Conservation (phyloP, 176 grass and related monocot genomes). For the Juncus inflexus region DNA sequence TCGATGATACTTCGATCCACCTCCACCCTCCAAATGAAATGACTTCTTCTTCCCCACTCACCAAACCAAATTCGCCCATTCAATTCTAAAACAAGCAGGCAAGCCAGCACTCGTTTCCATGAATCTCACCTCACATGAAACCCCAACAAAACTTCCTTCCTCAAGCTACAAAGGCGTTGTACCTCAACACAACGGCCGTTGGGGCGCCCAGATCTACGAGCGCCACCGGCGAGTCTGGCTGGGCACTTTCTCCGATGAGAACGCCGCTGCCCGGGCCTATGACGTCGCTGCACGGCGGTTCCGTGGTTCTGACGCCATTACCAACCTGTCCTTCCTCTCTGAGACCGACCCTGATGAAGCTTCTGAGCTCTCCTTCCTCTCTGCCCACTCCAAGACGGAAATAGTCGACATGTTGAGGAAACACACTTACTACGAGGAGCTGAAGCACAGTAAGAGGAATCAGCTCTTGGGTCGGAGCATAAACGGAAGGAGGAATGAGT, state of each 20-base stretch:
- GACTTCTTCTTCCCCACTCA: neutral
- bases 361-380: constrained; percentile 57
- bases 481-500: constrained; percentile 31
- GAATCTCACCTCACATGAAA: constrained; percentile 6
- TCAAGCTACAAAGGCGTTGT: constrained; percentile 94
- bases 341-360: constrained; percentile 21
- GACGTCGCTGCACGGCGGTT: constrained; percentile 85
- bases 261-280: constrained; percentile 55
- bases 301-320: constrained; percentile 62
- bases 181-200: constrained; percentile 93
- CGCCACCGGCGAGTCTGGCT: constrained; percentile 91
- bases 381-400: constrained; percentile 67
- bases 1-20: too few species aligned
- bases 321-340: constrained; percentile 48
- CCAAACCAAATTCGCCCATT: neutral
- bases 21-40: too few species aligned
- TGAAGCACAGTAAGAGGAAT: constrained; percentile 50
- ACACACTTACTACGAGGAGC: constrained; percentile 88
- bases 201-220: constrained; percentile 99
- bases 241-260: constrained; percentile 78
- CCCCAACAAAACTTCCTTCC: constrained; percentile 38
- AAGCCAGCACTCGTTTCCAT: neutral
- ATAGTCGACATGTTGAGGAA: constrained; percentile 95
- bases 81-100: neutral
- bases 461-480: constrained; percentile 33